These are phyloP conservation scores for Gentiana macrophylla DNA, from an alignment of 257 asterid genomes.

Conservation along the genomic window DNA sequence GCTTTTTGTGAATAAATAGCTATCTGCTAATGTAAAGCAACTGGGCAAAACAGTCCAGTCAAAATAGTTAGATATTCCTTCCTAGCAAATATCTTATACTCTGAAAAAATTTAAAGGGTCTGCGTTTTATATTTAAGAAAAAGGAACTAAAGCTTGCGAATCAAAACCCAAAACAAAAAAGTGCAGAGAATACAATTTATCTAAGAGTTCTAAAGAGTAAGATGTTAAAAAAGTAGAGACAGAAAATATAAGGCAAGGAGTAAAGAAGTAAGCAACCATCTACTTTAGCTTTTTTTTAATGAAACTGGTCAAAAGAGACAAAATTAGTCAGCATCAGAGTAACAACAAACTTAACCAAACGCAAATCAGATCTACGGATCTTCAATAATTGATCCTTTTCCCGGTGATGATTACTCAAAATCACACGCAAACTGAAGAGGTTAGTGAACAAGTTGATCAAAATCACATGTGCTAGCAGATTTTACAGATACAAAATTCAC, in stretches of 20 bases:
- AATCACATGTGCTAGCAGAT: not conserved
- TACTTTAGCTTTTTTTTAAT: slow-evolving; percentile 14
- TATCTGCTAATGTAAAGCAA: too few relatives aligned
- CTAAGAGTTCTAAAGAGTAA: slow-evolving; percentile 3
- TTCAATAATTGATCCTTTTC: slow-evolving; percentile 15
- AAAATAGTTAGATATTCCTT: too few relatives aligned
- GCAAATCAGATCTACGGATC: slow-evolving; percentile 47
- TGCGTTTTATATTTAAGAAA: too few relatives aligned
- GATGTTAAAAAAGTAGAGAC: slow-evolving; percentile 8
- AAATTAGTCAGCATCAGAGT: slow-evolving; percentile 9
- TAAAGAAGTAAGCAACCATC: slow-evolving; percentile 28
- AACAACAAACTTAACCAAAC: slow-evolving; percentile 4
- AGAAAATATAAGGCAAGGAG: slow-evolving; percentile 13
- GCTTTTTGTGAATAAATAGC: too few relatives aligned
- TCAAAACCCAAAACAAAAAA: not conserved
- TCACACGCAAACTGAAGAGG: slow-evolving; percentile 5
- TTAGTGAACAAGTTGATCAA: not conserved
- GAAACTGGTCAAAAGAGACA: slow-evolving; percentile 22
- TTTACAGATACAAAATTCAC: not conserved
- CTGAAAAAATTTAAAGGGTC: too few relatives aligned
- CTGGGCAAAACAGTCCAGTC: too few relatives aligned
- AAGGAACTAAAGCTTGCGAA: not conserved
- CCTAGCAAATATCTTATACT: too few relatives aligned
- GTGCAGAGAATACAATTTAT: not conserved
- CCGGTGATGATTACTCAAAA: slow-evolving; percentile 12